Base-by-base conservation (phyloP, 192 early-diverging fungal genomes). In the Coemansia sp. region DNA sequence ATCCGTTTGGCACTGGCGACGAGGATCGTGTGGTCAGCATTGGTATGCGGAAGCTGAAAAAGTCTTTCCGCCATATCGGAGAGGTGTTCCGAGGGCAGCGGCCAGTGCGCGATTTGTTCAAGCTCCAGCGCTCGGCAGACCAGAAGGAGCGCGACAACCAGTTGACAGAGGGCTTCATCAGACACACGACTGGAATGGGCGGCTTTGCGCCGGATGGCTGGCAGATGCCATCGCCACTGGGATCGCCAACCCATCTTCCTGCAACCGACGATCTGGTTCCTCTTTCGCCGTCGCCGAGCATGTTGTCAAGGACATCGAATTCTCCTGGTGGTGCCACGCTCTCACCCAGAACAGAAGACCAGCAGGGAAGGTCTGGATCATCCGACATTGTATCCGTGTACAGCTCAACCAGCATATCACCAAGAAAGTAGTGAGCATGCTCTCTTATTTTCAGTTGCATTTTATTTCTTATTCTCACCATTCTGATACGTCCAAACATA, bases 121-220 rank as follows among this genome's bases (percentile, higher is more conserved):
- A 35, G 12, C 64, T 56, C 12, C 65, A 66, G 7, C 61, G 55
- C 39, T 64, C 65, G 0, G 23, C 29, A 3, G 69, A 62, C 56
- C 64, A 69, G 58, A 72, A 65, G 30, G 61, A 68, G 55, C 68
- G 56, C 46, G 78, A 80, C 30, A 66, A 68, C 61, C 33, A 59
- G 29, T 65, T 80, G 2, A 69, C 78, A 0, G 68, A 74, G 37
- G 68, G 68, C n/a, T 80, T 80, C 39, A 74, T 80, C 31, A 68
- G 72, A 26, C 72, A 80, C 45, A 63, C 78, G 1, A 80, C 78
- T 6, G 78, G 78, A 1, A 58, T 71, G 66, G 78, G 69, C 43
- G 78, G 78, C 2, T 80, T 80, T 58, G 61, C 53, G 4, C 16
- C 66, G 15, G 15, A 68, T 1, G 59, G 51, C 43, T 80, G 78